phyloP scores from a whole-genome alignment of 2,329 filamentous ascomycete species.

The Microdochium trichocladiopsis region DNA sequence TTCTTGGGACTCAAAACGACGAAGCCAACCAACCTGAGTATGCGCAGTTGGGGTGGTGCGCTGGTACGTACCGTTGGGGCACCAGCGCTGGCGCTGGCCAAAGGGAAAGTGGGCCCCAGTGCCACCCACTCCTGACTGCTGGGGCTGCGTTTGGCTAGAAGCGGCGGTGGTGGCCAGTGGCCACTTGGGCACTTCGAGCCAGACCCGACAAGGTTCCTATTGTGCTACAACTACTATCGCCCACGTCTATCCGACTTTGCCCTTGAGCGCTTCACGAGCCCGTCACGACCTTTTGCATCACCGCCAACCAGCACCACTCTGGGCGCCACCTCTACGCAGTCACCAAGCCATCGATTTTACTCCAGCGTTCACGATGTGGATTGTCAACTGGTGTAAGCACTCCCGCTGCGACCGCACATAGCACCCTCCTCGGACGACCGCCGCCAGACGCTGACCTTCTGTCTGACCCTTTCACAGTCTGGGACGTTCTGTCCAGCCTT shows the following conservation, averaged over 20 bases:
- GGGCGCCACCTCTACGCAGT: slow-evolving; percentile 3
- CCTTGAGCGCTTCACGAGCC: not conserved
- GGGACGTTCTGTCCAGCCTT: slow-evolving; percentile 80
- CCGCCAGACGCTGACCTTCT: slow-evolving; percentile 15
- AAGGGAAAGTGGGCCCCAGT: not conserved
- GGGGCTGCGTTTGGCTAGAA: not conserved
- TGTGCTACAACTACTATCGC: not conserved
- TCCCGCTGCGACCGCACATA: slow-evolving; percentile 5
- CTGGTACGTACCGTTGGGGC: no score
- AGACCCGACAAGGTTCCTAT: not conserved
- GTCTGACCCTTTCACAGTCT: slow-evolving; percentile 49
- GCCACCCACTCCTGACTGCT: not conserved
- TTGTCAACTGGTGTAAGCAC: slow-evolving; percentile 83
- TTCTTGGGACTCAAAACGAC: no score
- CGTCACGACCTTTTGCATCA: slow-evolving; percentile 1
- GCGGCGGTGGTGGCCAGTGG: not conserved
- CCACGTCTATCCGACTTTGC: not conserved
- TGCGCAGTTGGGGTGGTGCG: no score
- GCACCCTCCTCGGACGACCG: slow-evolving; percentile 3
- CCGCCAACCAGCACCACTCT: slow-evolving; percentile 1
- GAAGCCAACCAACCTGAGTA: no score
- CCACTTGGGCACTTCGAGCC: not conserved
- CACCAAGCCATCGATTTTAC: slow-evolving; percentile 2
- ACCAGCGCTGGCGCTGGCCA: no score
- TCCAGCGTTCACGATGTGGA: slow-evolving; percentile 63